Conservation (phyloP, 2,329 filamentous ascomycete genomes). For the Claviceps arundinis region DNA sequence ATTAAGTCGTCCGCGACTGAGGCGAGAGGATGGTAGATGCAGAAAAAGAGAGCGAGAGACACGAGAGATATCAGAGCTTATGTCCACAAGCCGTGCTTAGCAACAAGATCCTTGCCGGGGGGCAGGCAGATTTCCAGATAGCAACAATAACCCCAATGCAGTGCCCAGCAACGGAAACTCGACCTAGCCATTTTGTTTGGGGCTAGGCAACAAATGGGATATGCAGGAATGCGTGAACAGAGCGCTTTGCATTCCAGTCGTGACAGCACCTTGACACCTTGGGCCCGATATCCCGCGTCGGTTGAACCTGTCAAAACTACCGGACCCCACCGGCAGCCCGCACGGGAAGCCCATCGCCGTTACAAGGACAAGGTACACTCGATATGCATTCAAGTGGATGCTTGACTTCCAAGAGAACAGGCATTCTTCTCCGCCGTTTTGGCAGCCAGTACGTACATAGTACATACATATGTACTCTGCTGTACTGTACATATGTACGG, state of each 20-base stretch:
- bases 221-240: slow-evolving; percentile 8
- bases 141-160: slow-evolving; percentile 6
- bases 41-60: background rate
- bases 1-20: background rate
- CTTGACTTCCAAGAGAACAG: background rate
- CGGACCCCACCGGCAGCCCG: slow-evolving; percentile 1
- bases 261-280: slow-evolving; percentile 1
- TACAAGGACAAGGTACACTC: background rate
- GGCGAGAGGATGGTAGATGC: background rate
- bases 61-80: background rate
- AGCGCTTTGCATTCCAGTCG: slow-evolving; percentile 8
- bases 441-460: background rate
- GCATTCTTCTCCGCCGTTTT: background rate
- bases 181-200: slow-evolving; percentile 5
- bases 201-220: slow-evolving; percentile 4
- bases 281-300: slow-evolving; percentile 1
- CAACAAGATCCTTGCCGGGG: slow-evolving; percentile 5
- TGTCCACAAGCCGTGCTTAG: background rate
- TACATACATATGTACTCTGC: too few relatives aligned
- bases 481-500: too few relatives aligned
- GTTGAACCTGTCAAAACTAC: slow-evolving; percentile 5
- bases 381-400: background rate
- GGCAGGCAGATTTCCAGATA: slow-evolving; percentile 2
- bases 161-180: slow-evolving; percentile 7
- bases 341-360: slow-evolving; percentile 1